phyloP scores from a whole-genome alignment of 2,329 filamentous ascomycete species.

The Epichloe scottii region DNA sequence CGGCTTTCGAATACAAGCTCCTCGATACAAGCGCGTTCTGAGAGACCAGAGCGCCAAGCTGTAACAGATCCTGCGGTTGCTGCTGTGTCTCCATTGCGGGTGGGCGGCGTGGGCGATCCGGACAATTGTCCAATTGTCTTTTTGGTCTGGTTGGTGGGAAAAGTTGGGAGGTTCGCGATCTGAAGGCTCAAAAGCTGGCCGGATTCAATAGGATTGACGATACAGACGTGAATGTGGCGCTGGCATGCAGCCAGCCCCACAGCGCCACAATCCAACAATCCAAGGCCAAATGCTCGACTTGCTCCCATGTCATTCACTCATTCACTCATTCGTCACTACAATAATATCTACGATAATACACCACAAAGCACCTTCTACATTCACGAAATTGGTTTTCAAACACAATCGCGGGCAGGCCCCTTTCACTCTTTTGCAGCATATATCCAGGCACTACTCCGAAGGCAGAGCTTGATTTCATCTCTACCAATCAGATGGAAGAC shows the following conservation, averaged over 20 bases:
- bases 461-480: neutral
- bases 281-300: neutral
- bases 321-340: no score
- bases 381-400: neutral
- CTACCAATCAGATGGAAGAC: slow-evolving; percentile 16
- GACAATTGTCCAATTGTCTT: neutral
- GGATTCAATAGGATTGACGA: no score
- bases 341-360: no score
- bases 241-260: slow-evolving; percentile 1
- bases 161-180: slow-evolving; percentile 8
- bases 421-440: no score
- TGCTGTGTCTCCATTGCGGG: slow-evolving; percentile 22
- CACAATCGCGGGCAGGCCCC: neutral
- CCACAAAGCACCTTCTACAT: neutral
- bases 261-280: neutral
- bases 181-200: neutral
- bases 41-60: slow-evolving; percentile 21
- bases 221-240: slow-evolving; percentile 19
- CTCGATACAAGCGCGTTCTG: slow-evolving; percentile 23
- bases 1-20: slow-evolving; percentile 18
- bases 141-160: slow-evolving; percentile 1
- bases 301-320: neutral
- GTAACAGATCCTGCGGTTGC: slow-evolving; percentile 19
- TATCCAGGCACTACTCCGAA: neutral
- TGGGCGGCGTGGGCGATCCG: neutral